phyloP scores from a whole-genome alignment of 257 asterid genomes.

The Solanum phureja region DNA sequence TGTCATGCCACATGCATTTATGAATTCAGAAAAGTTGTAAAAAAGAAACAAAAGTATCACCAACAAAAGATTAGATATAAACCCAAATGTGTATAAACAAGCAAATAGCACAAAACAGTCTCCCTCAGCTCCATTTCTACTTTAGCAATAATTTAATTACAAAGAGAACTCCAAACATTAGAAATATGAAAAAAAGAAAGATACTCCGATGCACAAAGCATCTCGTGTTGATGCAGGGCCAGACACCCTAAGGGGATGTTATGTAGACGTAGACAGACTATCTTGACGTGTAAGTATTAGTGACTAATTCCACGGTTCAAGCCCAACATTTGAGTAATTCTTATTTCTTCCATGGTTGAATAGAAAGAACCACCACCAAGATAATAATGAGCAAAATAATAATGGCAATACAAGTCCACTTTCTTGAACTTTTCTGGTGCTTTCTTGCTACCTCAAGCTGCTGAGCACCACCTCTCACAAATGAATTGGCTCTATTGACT shows the following conservation, averaged over 20 bases:
- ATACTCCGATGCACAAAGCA: neutral
- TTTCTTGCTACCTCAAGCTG: conserved; percentile 50
- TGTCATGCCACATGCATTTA: neutral
- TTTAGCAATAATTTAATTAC: neutral
- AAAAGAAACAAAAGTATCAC: neutral
- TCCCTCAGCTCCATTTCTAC: neutral
- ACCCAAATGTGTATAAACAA: neutral
- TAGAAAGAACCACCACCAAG: conserved; percentile 39
- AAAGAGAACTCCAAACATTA: neutral
- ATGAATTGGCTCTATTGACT: conserved; percentile 43
- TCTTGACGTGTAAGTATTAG: neutral
- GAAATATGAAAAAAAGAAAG: neutral
- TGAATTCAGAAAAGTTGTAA: neutral
- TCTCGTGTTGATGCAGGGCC: neutral
- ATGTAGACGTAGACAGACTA: too few species aligned
- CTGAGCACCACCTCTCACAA: conserved; percentile 38
- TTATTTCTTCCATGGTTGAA: conserved; percentile 40
- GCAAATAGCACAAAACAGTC: neutral
- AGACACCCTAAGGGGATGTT: neutral
- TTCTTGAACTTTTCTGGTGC: conserved; percentile 52
- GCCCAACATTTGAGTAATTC: neutral
- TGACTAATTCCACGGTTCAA: neutral
- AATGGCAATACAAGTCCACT: conserved; percentile 51
- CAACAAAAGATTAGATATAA: neutral
- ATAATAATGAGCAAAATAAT: conserved; percentile 31